phyloP scores from a whole-genome alignment of 2,329 filamentous ascomycete species.

The Anthostomella pinea region DNA sequence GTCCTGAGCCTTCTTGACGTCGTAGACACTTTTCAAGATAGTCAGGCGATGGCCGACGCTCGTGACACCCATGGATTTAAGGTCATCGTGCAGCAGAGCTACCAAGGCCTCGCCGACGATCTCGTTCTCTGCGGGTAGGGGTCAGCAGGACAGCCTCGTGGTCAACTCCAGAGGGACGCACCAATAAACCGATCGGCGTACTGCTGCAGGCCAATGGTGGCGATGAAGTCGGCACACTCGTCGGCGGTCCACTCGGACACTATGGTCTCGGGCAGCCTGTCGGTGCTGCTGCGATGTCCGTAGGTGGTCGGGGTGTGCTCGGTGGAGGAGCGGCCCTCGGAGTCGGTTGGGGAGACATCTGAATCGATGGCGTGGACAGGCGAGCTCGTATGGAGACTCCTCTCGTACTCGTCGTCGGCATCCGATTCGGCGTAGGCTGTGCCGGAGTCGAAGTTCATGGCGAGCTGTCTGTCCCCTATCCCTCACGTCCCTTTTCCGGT shows the following conservation, averaged over 20 bases:
- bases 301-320: constrained; percentile 81
- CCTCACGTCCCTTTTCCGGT: no score
- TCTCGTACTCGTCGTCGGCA: constrained; percentile 81
- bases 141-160: no score
- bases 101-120: constrained; percentile 91
- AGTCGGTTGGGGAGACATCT: constrained; percentile 68
- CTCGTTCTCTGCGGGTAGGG: constrained; percentile 84
- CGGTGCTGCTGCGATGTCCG: constrained; percentile 61
- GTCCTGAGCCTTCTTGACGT: constrained; percentile 92
- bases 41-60: constrained; percentile 94
- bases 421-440: constrained; percentile 76
- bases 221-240: constrained; percentile 87
- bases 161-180: no score
- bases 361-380: constrained; percentile 64
- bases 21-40: constrained; percentile 93
- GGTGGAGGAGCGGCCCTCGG: constrained; percentile 63
- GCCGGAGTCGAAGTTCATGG: constrained; percentile 62
- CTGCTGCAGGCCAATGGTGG: constrained; percentile 73
- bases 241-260: constrained; percentile 80
- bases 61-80: constrained; percentile 90
- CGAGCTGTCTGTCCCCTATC: constrained; percentile 16
- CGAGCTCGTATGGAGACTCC: constrained; percentile 65
- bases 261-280: constrained; percentile 68
- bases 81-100: constrained; percentile 83
- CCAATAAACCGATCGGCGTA: constrained; percentile 82